A percentile compares a stretch with the other conserved stretches of the same genome.
Evolutionary conservation across 2,329 filamentous ascomycete genomes (phyloP).

Genomic region (Zelopaecilomyces penicillatus): DNA sequence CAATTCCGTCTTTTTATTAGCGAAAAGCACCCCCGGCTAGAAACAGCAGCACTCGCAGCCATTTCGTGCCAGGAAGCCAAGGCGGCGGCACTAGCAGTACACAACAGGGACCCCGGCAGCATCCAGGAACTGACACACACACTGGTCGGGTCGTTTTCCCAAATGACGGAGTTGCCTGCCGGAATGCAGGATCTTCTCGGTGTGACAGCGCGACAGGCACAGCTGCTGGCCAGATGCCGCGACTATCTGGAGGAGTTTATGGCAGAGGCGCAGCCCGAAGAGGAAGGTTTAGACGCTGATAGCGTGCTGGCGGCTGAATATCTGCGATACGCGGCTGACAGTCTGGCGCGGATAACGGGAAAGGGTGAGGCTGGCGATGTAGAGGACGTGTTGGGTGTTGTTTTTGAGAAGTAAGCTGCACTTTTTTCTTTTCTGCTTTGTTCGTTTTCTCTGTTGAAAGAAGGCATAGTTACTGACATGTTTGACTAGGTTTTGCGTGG

Average conservation of each 20-base stretch:
- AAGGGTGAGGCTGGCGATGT: constrained; percentile 79
- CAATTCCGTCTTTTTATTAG: constrained; percentile 26
- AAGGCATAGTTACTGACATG: constrained; percentile 1
- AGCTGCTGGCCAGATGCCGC: constrained; percentile 68
- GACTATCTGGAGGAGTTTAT: constrained; percentile 67
- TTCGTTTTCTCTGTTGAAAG: background rate
- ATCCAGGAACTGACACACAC: constrained; percentile 60
- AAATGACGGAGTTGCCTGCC: constrained; percentile 61
- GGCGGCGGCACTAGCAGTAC: constrained; percentile 8
- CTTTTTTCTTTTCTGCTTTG: background rate
- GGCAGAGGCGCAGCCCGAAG: constrained; percentile 38
- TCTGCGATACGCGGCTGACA: constrained; percentile 69
- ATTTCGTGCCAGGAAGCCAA: constrained; percentile 66
- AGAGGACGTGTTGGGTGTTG: constrained; percentile 89
- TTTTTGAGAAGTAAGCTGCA: constrained; percentile 86
- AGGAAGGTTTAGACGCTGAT: constrained; percentile 51
- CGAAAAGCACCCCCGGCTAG: constrained; percentile 16
- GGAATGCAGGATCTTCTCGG: constrained; percentile 79
- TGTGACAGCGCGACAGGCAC: constrained; percentile 80
- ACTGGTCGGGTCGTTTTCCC: constrained; percentile 59
- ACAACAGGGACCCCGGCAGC: constrained; percentile 46
- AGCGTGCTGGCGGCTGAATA: constrained; percentile 87
- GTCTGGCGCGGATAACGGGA: constrained; percentile 80
- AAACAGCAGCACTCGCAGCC: constrained; percentile 29
- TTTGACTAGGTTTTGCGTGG: constrained; percentile 35